Percentiles rank a stretch among this genome's conserved stretches.
Evolutionary conservation across 768 basidiomycete species (phyloP).

Genomic region (Crepidotus variabilis): DNA sequence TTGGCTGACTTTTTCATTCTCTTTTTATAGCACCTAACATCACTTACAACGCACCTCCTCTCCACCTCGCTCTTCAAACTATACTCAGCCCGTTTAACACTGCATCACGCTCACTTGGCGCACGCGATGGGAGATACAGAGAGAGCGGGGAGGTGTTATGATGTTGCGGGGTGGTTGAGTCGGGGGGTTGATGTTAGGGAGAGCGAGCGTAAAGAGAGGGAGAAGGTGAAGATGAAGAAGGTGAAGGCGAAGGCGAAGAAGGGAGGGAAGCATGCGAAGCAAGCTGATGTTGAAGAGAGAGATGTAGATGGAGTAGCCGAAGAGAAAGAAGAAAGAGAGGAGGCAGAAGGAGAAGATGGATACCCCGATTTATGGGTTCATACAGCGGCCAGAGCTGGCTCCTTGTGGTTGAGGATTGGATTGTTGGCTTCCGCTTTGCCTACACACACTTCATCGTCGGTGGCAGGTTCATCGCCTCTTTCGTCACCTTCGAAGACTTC

Average conservation of each 20-base stretch:
- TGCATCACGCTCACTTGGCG: constrained; percentile 71
- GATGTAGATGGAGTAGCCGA: background rate
- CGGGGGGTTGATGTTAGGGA: background rate
- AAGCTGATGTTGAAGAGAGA: no score
- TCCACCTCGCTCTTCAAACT: constrained; percentile 49
- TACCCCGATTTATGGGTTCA: constrained; percentile 31
- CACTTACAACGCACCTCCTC: constrained; percentile 60
- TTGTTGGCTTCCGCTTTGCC: constrained; percentile 11
- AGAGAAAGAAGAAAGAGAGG: background rate
- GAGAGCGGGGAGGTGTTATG: constrained; percentile 59
- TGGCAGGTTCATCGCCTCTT: no score
- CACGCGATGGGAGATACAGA: constrained; percentile 55
- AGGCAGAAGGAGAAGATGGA: constrained; percentile 19
- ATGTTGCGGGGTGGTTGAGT: background rate
- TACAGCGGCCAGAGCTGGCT: constrained; percentile 28
- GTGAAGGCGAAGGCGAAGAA: no score
- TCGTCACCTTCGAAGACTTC: no score
- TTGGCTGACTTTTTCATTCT: background rate
- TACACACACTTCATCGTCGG: no score
- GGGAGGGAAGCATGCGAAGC: no score
- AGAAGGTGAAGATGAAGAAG: background rate
- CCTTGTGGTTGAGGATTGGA: constrained; percentile 30
- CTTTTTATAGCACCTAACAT: constrained; percentile 12
- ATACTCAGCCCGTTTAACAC: constrained; percentile 60
- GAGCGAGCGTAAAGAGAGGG: background rate